Conservation (phyloP, 768 basidiomycete genomes). For the Xanthoconium purpureum region DNA sequence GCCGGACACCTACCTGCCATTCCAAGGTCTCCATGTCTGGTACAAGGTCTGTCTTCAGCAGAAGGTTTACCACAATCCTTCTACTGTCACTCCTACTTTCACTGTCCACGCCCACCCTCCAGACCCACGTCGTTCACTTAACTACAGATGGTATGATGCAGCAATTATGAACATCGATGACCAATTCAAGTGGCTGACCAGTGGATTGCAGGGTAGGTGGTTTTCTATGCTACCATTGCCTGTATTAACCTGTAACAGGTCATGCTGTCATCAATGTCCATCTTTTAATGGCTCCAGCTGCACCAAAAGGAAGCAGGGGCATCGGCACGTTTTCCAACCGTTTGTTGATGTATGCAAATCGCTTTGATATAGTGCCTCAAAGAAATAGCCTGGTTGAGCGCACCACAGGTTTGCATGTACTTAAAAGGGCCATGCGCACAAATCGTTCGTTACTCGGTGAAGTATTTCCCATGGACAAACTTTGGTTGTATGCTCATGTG, state of each 20-base stretch:
- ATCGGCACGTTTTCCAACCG: not conserved
- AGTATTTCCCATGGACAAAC: constrained; percentile 7
- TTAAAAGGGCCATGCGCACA: not conserved
- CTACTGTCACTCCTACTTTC: not conserved
- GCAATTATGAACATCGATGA: not conserved
- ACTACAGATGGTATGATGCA: not conserved
- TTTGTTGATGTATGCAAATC: not conserved
- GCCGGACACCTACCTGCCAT: not conserved
- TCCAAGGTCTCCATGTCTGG: not conserved
- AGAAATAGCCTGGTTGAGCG: not conserved
- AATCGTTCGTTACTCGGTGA: not conserved
- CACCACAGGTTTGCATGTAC: constrained; percentile 1
- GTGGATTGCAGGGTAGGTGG: not conserved
- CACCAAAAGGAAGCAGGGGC: no score
- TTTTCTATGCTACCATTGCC: no score
- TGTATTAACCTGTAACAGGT: no score
- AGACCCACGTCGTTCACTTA: not conserved
- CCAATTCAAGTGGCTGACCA: not conserved
- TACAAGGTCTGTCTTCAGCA: not conserved
- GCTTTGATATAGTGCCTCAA: not conserved
- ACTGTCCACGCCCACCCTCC: not conserved
- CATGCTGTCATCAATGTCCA: not conserved
- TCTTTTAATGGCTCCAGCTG: not conserved
- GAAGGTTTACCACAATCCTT: not conserved
- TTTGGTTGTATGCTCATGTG: constrained; percentile 6